Percentiles rank a stretch among this genome's conserved stretches.
Evolutionary conservation across 169 alveolate species (phyloP).

Genomic region (Plasmodium berghei): DNA sequence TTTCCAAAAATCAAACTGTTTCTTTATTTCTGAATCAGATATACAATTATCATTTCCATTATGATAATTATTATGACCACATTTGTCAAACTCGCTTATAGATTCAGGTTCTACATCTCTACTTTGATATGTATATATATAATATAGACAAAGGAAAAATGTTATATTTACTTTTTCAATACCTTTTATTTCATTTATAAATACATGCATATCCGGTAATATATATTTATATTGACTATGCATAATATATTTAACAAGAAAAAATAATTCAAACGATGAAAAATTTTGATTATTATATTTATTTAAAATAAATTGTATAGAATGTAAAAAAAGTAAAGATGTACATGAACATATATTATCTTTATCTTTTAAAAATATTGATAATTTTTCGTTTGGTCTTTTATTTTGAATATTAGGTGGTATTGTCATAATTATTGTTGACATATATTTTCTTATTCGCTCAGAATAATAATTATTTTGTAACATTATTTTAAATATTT

Average conservation of each 20-base stretch:
- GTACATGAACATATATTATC: slow-evolving; percentile 63
- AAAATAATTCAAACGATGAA: slow-evolving; percentile 42
- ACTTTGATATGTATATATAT: slow-evolving; percentile 18
- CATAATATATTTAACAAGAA: slow-evolving; percentile 44
- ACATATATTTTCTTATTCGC: slow-evolving; percentile 26
- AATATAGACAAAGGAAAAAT: slow-evolving; percentile 32
- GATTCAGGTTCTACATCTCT: not conserved
- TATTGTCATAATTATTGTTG: slow-evolving; percentile 1
- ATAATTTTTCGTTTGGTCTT: slow-evolving; percentile 14
- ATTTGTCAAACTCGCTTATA: too few species aligned
- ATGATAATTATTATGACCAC: too few species aligned
- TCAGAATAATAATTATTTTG: slow-evolving; percentile 52
- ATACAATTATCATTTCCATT: too few species aligned
- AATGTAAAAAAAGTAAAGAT: slow-evolving; percentile 52
- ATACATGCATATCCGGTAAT: slow-evolving; percentile 6
- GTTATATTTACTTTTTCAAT: slow-evolving; percentile 44
- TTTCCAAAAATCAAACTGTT: too few species aligned
- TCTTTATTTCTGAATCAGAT: too few species aligned
- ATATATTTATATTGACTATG: slow-evolving; percentile 50
- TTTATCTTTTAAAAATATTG: slow-evolving; percentile 21
- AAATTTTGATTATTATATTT: slow-evolving; percentile 30
- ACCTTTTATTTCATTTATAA: slow-evolving; percentile 57
- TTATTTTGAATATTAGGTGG: slow-evolving; percentile 10
- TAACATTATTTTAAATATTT: slow-evolving; percentile 29
- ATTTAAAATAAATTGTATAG: slow-evolving; percentile 33